phyloP scores from a whole-genome alignment of 2,329 filamentous ascomycete species.

The Neophaeococcomyces aloes region DNA sequence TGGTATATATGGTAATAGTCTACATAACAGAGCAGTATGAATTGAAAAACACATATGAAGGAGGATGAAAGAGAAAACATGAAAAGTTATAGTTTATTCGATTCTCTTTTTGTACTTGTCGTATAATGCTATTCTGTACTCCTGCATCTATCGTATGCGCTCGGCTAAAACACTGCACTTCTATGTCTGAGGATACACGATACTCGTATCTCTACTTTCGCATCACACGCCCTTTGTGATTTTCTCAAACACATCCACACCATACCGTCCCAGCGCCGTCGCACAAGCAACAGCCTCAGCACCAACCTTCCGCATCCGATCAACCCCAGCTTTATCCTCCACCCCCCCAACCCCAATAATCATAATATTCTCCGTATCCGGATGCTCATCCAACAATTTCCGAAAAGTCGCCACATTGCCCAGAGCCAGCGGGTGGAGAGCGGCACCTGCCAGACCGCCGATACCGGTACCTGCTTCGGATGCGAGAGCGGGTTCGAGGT shows the following conservation, averaged over 20 bases:
- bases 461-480: slow-evolving; percentile 48
- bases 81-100: too few species aligned
- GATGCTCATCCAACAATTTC: slow-evolving; percentile 43
- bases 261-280: slow-evolving; percentile 56
- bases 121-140: too few species aligned
- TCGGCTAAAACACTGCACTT: too few species aligned
- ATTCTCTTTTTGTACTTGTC: too few species aligned
- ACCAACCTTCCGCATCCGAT: slow-evolving; percentile 56
- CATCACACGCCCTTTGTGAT: slow-evolving; percentile 34
- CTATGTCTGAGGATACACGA: neutral
- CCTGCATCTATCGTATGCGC: too few species aligned
- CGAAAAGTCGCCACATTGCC: slow-evolving; percentile 66
- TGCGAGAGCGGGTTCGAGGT: slow-evolving; percentile 31
- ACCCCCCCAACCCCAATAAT: slow-evolving; percentile 68
- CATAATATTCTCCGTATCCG: slow-evolving; percentile 43
- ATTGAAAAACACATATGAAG: too few species aligned
- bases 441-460: slow-evolving; percentile 61
- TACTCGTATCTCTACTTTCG: neutral
- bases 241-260: slow-evolving; percentile 51
- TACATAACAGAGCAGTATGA: too few species aligned
- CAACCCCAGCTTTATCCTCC: slow-evolving; percentile 49
- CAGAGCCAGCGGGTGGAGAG: slow-evolving; percentile 61
- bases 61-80: too few species aligned
- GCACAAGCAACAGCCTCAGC: slow-evolving; percentile 58
- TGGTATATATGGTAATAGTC: too few species aligned